Conservation (phyloP, 371 early-diverging fungal genomes). For the Vairimorpha ceranae region DNA sequence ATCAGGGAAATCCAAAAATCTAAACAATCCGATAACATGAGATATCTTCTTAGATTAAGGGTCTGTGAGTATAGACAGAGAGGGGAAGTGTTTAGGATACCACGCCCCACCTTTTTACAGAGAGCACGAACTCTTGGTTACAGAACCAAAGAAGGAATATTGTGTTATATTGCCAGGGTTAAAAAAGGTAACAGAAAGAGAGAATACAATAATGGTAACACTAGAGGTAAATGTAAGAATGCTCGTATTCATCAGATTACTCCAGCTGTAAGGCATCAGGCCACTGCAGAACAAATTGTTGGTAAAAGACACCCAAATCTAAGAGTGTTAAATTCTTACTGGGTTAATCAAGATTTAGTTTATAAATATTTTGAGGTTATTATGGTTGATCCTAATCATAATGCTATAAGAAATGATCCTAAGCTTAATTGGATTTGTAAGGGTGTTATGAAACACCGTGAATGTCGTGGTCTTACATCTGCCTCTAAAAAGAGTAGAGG, state of each 20-base stretch:
- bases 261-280: conserved; percentile 79
- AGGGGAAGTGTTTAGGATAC: conserved; percentile 86
- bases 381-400: conserved; percentile 86
- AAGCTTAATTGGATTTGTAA: conserved; percentile 96
- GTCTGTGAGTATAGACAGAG: conserved; percentile 96
- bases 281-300: conserved; percentile 87
- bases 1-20: conserved; percentile 89
- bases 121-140: conserved; percentile 96
- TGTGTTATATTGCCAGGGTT: conserved; percentile 88
- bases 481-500: conserved; percentile 92
- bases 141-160: conserved; percentile 94
- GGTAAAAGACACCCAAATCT: conserved; percentile 84
- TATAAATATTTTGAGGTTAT: conserved; percentile 98
- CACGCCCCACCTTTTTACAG: conserved; percentile 90
- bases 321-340: conserved; percentile 93
- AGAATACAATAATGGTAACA: conserved; percentile 81
- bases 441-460: conserved; percentile 91
- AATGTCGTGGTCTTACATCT: conserved; percentile 88
- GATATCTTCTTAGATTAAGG: conserved; percentile 88
- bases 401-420: conserved; percentile 87
- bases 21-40: conserved; percentile 95
- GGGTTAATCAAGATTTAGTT: conserved; percentile 90
- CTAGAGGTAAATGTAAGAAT: conserved; percentile 87
- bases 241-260: conserved; percentile 94
- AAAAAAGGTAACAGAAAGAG: conserved; percentile 94